Evolutionary conservation across 164 flowering plant genomes (phyloP).

Genomic region (Vitis riparia): DNA sequence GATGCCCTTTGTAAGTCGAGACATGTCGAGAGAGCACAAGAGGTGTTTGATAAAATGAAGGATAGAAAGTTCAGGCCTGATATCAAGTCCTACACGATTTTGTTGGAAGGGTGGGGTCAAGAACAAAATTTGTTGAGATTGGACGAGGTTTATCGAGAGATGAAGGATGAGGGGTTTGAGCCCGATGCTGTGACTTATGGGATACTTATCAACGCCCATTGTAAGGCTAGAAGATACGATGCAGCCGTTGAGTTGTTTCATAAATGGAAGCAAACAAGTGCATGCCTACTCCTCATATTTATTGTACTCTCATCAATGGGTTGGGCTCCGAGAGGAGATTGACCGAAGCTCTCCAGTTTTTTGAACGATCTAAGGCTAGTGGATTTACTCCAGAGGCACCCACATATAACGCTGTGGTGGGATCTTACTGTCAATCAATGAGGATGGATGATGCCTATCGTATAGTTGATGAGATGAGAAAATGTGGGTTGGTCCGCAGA

Average conservation of each 20-base stretch:
- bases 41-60: slow-evolving; percentile 68
- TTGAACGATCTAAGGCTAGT: slow-evolving; percentile 46
- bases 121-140: slow-evolving; percentile 45
- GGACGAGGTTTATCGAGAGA: slow-evolving; percentile 58
- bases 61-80: slow-evolving; percentile 46
- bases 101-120: slow-evolving; percentile 83
- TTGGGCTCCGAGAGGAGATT: slow-evolving; percentile 66
- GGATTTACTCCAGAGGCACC: slow-evolving; percentile 60
- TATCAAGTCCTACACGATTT: slow-evolving; percentile 53
- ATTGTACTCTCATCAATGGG: slow-evolving; percentile 70
- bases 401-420: slow-evolving; percentile 82
- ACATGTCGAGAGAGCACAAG: slow-evolving; percentile 59
- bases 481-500: slow-evolving; percentile 59
- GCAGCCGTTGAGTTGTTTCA: slow-evolving; percentile 39
- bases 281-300: slow-evolving; percentile 55
- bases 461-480: slow-evolving; percentile 71
- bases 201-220: slow-evolving; percentile 50
- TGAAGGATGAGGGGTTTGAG: slow-evolving; percentile 60
- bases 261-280: slow-evolving; percentile 41
- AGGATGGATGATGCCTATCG: slow-evolving; percentile 51
- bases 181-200: slow-evolving; percentile 67
- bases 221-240: slow-evolving; percentile 45
- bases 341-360: slow-evolving; percentile 61
- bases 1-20: slow-evolving; percentile 66
- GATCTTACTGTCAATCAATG: slow-evolving; percentile 67